These are phyloP conservation scores for Pseudonectria buxi DNA, from an alignment of 2,329 filamentous ascomycete species.

Conservation along the genomic window DNA sequence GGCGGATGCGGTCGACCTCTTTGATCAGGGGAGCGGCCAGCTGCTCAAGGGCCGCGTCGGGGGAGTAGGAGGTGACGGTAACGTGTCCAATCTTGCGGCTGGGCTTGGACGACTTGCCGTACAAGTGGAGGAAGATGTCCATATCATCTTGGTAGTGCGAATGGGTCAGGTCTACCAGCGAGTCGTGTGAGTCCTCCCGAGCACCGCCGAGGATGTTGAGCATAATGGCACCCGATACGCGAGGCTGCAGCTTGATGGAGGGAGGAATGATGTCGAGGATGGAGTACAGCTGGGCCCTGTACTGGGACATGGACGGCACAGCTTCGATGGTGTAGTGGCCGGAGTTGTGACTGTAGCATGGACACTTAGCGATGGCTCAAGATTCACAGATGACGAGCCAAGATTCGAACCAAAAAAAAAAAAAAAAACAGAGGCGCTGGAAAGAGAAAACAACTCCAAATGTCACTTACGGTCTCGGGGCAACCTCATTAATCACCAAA, in stretches of 20 bases:
- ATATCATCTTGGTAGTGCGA: slow-evolving; percentile 36
- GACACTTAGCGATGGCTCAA: neutral
- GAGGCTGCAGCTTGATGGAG: slow-evolving; percentile 48
- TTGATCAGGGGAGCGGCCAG: slow-evolving; percentile 63
- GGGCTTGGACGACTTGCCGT: slow-evolving; percentile 83
- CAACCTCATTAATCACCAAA: slow-evolving; percentile 80
- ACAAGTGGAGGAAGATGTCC: slow-evolving; percentile 67
- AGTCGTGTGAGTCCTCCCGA: slow-evolving; percentile 54
- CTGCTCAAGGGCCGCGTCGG: slow-evolving; percentile 54
- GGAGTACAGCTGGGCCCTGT: slow-evolving; percentile 79
- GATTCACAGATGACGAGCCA: too few species aligned
- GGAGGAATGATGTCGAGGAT: slow-evolving; percentile 63
- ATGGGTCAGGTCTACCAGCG: slow-evolving; percentile 41
- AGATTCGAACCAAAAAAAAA: too few species aligned
- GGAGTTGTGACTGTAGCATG: slow-evolving; percentile 62
- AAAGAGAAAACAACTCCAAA: too few species aligned
- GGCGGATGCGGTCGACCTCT: slow-evolving; percentile 51
- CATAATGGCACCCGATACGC: slow-evolving; percentile 63
- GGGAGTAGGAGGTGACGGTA: slow-evolving; percentile 65
- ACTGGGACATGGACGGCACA: slow-evolving; percentile 80
- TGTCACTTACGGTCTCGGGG: slow-evolving; percentile 49
- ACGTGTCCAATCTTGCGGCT: slow-evolving; percentile 95
- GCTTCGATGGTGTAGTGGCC: slow-evolving; percentile 95
- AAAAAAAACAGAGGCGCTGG: too few species aligned
- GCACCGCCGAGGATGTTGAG: slow-evolving; percentile 72